Evolutionary conservation across 2,329 filamentous ascomycete species (phyloP), one percentile per base, ranked within the genome.

Genomic region (Pseudogymnoascus sp.): DNA sequence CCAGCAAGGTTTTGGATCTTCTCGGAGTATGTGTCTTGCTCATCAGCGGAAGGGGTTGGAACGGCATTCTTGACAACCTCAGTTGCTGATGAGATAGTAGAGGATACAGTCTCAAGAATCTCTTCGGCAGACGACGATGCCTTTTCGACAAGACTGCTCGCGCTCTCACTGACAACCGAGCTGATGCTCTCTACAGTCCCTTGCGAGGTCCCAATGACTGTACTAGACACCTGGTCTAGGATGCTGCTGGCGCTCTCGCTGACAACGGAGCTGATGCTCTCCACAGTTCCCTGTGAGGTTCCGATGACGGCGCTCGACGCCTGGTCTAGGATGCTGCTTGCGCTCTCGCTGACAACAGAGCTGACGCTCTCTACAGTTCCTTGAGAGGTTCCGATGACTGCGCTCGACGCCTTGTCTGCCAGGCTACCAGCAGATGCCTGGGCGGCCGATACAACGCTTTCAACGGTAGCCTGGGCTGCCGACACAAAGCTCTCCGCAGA

Each of bases 1-100:
- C 75, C 78, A 24, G 80, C 76, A 63, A 83, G 73, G 57, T 73
- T 77, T 62, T 82, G 78, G 5, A 83, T 67, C 62, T 79, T 80
- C 61, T 78, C 75, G 9, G 79, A 80, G 65, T 79, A 80, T 11
- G 74, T 76, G 8, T 67, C 71, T 26, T 76, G 75, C 4, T 79
- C 69, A 11, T 37, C 57, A 7, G 57, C 26, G 1, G 9, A 63
- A 65, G 13, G 33, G 59, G 35, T 67, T 11, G 24, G 61, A 61
- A 17, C 17, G 5, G 57, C 33, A 9, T 39, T 15, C 17, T 59
- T 59, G 57, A 40, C 57, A n/a, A 37, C 57, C 7, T 6, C 24
- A 8, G 37, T 59, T 3, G 37, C 57, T 40, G 33, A 37, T 10
- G 33, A 40, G 57, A 40, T 17, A 59, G 13, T 31, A 17, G 57